Base-by-base conservation (phyloP, 139 green algal species). In the Picochlorum sp. region DNA sequence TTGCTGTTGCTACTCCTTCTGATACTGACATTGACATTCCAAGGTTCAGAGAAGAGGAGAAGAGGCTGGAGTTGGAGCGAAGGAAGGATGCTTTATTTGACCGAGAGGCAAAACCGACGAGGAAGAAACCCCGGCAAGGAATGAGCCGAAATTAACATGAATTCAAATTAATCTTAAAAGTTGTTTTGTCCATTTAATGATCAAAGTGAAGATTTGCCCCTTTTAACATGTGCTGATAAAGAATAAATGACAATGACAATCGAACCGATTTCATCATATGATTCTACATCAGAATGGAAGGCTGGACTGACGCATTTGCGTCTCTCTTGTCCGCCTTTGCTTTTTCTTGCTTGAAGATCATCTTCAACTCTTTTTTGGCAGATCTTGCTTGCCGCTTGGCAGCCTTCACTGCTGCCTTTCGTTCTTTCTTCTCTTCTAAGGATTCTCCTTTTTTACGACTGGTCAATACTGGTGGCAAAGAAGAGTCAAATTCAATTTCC, bases 341-440 rank as follows among this genome's bases (percentile, higher is more conserved):
- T 8, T 50, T 47, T 63, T 89, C 85, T 30, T 77, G 52, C 50
- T 82, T 87, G 70, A 85, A 95, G 69, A 87, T 53, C 26, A 25
- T 50, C 67, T 89, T 94, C 33, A 87, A 55, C 60, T 84, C 69
- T 70, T 94, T 95, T 70, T 96, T 96, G 2, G 63, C 55, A 18
- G 45, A 71, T 4, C 89, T 68, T 75, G 61, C 68, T 64, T 10
- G 8, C 40, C 67, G 54, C 66, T 64, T 63, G 24, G 75, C 68
- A 30, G 82, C 80, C 73, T 95, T 96, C 2, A 94, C 85, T 3
- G 70, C 80, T 13, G 61, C 67, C 73, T 97, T 96, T 16, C 88
- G 69, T 10, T 72, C 72, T 31, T 68, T 75, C 57, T 81, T 85
- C 69, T 93, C 88, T 47, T 93, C 87, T 8, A 74, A 66, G 0